Evolutionary conservation across 192 early-diverging fungal species (phyloP).

Genomic region (Jimgerdemannia flammicorona): DNA sequence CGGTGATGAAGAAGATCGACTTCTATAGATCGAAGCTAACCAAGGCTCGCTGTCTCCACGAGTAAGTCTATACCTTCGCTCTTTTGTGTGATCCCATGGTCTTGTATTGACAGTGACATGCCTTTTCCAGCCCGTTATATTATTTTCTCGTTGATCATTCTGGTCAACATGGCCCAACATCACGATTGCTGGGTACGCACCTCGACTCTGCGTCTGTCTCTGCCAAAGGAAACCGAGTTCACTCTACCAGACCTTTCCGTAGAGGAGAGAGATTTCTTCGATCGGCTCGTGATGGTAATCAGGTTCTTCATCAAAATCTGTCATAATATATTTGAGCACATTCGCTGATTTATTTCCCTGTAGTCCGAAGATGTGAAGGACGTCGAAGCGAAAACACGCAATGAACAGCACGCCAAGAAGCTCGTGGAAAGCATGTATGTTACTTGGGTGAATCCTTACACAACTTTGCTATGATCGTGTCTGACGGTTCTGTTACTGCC

Average conservation of each 20-base stretch:
- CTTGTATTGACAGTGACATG: too few species aligned
- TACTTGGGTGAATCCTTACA: background rate
- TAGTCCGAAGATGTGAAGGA: slow-evolving; percentile 8
- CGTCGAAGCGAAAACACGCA: background rate
- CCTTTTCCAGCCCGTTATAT: too few species aligned
- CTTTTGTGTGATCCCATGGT: too few species aligned
- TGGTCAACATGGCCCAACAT: slow-evolving; percentile 9
- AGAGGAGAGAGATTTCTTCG: slow-evolving; percentile 3
- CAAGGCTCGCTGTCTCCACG: background rate
- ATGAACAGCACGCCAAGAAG: background rate
- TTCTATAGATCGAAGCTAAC: too few species aligned
- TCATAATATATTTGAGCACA: background rate
- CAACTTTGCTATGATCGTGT: too few species aligned
- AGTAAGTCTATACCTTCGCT: too few species aligned
- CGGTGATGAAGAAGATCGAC: too few species aligned
- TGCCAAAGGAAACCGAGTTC: slow-evolving; percentile 1
- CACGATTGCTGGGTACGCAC: background rate
- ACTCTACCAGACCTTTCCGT: background rate
- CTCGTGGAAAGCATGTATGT: slow-evolving; percentile 7
- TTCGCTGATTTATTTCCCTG: background rate
- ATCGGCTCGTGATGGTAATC: slow-evolving; percentile 6
- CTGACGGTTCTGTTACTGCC: background rate
- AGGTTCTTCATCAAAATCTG: background rate
- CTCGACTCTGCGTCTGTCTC: background rate
- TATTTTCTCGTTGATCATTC: slow-evolving; percentile 16